Percentiles rank a stretch among this genome's conserved stretches.
Conservation (phyloP, 805 yeast species). For the Maudiozyma pseudohumilis region DNA sequence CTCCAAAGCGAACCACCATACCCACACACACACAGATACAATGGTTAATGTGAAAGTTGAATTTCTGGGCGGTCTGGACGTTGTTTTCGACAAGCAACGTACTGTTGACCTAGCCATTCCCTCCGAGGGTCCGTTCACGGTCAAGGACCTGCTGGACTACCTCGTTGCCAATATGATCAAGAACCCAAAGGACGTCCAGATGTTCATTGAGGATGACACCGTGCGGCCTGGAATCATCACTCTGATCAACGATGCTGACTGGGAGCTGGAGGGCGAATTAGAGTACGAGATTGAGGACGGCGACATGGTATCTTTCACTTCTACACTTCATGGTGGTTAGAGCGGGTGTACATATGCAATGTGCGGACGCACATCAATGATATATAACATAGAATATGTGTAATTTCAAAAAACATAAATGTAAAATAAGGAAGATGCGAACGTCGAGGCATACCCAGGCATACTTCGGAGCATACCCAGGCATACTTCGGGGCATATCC, state of each 20-base stretch:
- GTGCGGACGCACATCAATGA: background rate
- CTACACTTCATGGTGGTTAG: slow-evolving; percentile 91
- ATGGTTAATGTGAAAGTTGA: slow-evolving; percentile 35
- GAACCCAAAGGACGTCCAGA: slow-evolving; percentile 53
- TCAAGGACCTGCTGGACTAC: slow-evolving; percentile 44
- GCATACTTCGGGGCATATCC: no score
- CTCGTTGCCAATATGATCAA: slow-evolving; percentile 47
- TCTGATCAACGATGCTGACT: slow-evolving; percentile 85
- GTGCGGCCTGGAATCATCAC: slow-evolving; percentile 90
- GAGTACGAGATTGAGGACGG: slow-evolving; percentile 65
- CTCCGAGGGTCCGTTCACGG: slow-evolving; percentile 31
- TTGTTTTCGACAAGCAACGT: slow-evolving; percentile 53
- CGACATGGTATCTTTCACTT: slow-evolving; percentile 78
- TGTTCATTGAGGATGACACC: slow-evolving; percentile 72
- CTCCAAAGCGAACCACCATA: no score
- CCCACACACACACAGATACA: no score
- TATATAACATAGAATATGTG: background rate
- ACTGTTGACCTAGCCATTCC: slow-evolving; percentile 41
- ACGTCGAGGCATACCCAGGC: no score
- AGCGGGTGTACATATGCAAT: background rate
- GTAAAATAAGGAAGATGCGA: background rate
- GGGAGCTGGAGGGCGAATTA: slow-evolving; percentile 91
- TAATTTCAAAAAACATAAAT: no score
- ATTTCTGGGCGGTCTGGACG: slow-evolving; percentile 74
- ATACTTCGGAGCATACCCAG: no score